These are phyloP conservation scores for Epichloe hybrida DNA, from an alignment of 2,329 filamentous ascomycete genomes.

Conservation along the genomic window DNA sequence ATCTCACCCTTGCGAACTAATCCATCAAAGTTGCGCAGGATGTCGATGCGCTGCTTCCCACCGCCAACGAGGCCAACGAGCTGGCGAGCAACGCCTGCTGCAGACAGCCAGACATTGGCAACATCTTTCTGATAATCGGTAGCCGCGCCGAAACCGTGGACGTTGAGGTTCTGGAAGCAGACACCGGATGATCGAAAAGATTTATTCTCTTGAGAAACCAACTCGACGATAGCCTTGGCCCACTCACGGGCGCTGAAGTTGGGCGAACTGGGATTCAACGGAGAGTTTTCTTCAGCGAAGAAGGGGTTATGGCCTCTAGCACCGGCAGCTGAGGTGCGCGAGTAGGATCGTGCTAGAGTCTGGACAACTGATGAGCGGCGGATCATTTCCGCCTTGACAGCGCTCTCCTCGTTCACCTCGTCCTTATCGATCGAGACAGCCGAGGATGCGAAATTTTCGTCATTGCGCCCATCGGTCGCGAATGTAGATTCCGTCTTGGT, in stretches of 20 bases:
- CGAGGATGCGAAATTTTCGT: constrained; percentile 17
- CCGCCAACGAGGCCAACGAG: constrained; percentile 40
- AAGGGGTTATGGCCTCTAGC: constrained; percentile 33
- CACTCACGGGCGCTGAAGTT: constrained; percentile 43
- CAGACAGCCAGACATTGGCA: constrained; percentile 44
- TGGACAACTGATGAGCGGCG: constrained; percentile 40
- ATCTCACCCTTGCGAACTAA: constrained; percentile 59
- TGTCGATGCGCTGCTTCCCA: constrained; percentile 48
- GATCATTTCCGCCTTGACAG: constrained; percentile 27
- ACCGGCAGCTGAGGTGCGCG: constrained; percentile 28
- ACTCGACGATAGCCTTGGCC: constrained; percentile 44
- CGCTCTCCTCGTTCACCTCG: constrained; percentile 11
- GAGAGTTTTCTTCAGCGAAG: constrained; percentile 31
- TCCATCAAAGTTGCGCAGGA: constrained; percentile 54
- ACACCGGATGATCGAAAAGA: constrained; percentile 49
- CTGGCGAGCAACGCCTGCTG: constrained; percentile 28
- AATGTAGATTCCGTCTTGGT: constrained; percentile 23
- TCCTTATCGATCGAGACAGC: constrained; percentile 18
- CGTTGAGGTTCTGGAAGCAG: constrained; percentile 52
- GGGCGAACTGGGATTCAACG: constrained; percentile 37
- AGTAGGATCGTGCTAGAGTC: constrained; percentile 41
- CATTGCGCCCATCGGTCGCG: constrained; percentile 21
- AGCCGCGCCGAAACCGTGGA: constrained; percentile 51
- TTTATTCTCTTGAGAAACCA: constrained; percentile 37
- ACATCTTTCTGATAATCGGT: constrained; percentile 62